Base-by-base conservation (phyloP, 805 yeast species). In the Jamesozyma lodderae region DNA sequence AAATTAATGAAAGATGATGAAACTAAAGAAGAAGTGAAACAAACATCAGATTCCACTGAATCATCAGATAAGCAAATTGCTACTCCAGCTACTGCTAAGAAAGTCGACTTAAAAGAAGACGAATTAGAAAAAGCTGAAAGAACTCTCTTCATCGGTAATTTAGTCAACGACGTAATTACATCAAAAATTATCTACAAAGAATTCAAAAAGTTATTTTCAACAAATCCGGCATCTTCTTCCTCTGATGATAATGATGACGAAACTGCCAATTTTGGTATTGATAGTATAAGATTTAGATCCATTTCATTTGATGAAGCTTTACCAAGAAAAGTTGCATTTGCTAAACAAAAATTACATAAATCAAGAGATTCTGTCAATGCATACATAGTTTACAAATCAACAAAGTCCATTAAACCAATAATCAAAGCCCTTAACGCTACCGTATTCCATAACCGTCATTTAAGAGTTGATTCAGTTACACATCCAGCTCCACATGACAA, bases 301-400 rank as follows among this genome's bases (percentile, higher is more conserved):
- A 81, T 92, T 47, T 84, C 95, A 2, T 85, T 88, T 46, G 77
- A 81, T 39, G 94, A 87, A 54, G 78, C 82, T 24, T 68, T 87
- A 35, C 97, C 97, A 38, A 75, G 96, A 57, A 90, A 87, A 55
- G 87, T 84, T 26, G 97, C 98, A 0, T 86, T 79, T 56, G 80
- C 83, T 43, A 74, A 79, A 51, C 85, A 84, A 55, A 75, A 79
- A 44, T 68, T 88, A 42, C 90, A 88, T 55, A 71, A 75, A 33
- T 70, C 77, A 21, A 73, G 94, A 59, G 90, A 84, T 38, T 74
- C 92, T 2, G 73, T 88, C 32, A 92, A 92, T 59, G 86, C 95
- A 13, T 92, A 92, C 56, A 69, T 90, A 34, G 97, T 92, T 3
- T 90, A 72, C 64, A 69, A 70, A 38, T 69, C 69, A 18, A 74